Evolutionary conservation across 1,284 basidiomycete species (phyloP), one percentile per base, ranked within the genome.

Genomic region (Boletus austroedulis): DNA sequence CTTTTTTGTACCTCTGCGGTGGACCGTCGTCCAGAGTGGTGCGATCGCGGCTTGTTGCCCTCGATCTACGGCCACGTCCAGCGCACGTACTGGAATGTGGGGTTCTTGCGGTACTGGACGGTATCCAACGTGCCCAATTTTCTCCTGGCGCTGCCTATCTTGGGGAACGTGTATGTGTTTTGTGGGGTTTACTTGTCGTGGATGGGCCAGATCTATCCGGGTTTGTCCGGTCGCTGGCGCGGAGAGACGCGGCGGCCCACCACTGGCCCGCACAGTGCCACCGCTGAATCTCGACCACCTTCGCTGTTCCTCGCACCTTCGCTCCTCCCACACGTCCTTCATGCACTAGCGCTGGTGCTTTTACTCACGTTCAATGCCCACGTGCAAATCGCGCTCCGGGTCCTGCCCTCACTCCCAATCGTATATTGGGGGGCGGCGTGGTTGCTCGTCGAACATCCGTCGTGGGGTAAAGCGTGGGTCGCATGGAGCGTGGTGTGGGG

Each of bases 61-160:
- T 81, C 84, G 17, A 84, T 92, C 47, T 98, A 98, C 71, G 76
- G 82, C n/a, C 86, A 91, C 66, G 90, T 92, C 2, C 96, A 98
- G 73, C 74, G 76, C 1, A 78, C 83, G 48, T 98, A 98, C 74
- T 99, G 96, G 95, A 81, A 92, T 71, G 79, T 84, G 60, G 95
- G 95, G 7, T 84, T 94, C 60, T 75, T 98, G 57, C 82, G 80
- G 1, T 98, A 99, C 75, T 99, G 94, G 94, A 86, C 87, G 0
- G 57, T 78, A 6, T 75, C 82, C 29, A 95, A 98, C 71, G 62
- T 93, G 3, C 96, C 96, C 32, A 98, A 98, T 74, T 92, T 98
- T 71, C 58, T 90, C 52, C 79, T 98, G 43, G 87, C 91, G 2
- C 68, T 83, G 0, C 96, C 96, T 0, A 82, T 90, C 0, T 77